Evolutionary conservation across 176 grass and related monocot species (phyloP), one percentile per base, ranked within the genome.

Genomic region (Rhynchospora breviuscula): DNA sequence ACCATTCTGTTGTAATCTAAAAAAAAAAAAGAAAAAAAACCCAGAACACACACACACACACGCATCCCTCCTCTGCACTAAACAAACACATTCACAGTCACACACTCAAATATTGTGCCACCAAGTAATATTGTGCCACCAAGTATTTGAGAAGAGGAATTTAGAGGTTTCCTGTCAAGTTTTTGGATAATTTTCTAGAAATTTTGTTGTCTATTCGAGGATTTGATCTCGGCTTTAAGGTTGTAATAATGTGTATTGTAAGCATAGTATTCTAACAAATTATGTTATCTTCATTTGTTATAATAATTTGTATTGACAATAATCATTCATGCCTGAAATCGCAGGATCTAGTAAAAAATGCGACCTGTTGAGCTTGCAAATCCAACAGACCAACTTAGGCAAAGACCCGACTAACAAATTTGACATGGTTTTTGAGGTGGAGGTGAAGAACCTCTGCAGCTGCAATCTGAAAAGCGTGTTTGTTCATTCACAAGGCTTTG

Each of bases 371-470:
- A 95, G 90, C 71, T 9, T 95, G 52, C 59, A 81, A 76, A 85
- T 95, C 78, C 69, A 87, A 67, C 85, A 81, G 85, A 7, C 23
- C 3, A 95, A 95, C 88, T 84, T 89, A 9, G 93, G 87, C 7
- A 80, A 63, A 62, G 78, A 80, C n/a, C 59, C 70, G 78, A 86
- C 59, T 83, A 75, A 54, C 33, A 59, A 82, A 18, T 71, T 85
- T 57, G 93, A 95, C 67, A 80, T 67, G 53, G 79, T 95, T 79
- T 95, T 95, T 63, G 88, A 95, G 82, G 93, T 92, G 45, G 79
- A 88, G 53, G 84, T 95, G 74, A 84, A 47, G 21, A 95, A 95
- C 85, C 48, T 67, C 5, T 92, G 93, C 87, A 25, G 15, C 45
- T 95, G 93, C 87, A 70, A 79, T 13, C 35, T 90, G 15, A 82